Base-by-base conservation (phyloP, 2,329 filamentous ascomycete genomes). In the Tolypocladium album region DNA sequence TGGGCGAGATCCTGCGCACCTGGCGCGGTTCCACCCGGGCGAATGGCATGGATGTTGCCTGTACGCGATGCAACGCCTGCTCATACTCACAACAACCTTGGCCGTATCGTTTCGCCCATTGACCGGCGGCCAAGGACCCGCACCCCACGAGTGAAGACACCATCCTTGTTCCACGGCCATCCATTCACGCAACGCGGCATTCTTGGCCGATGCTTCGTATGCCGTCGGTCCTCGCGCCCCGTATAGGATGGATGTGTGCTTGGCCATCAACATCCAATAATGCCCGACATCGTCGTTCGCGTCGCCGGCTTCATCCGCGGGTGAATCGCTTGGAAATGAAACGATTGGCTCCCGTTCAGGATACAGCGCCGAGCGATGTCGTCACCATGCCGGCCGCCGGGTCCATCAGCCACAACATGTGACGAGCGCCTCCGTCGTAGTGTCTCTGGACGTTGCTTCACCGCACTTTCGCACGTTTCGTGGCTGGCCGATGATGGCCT, bases 401-500 rank as follows among this genome's bases (percentile, higher is more conserved):
- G 8, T 13, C 50, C 31, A 47, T 56, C 36, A 34, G 34, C 58
- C 53, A 38, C 27, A n/a, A 43, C 59, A 57, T 53, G 59, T 55
- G 55, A 62, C 45, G 31, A 58, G 43, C 53, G 55, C 56, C 27
- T 31, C 50, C 31, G 22, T 39, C 31, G 52, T 50, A 36, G 38
- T 22, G 56, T 52, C 47, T 53, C 57, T 58, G 40, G 56, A 31
- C 24, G 55, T 55, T 57, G 45, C 50, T 56, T 64, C 63, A 64
- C 63, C 63, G 63, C 63, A 63, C 45, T 57, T 63, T 61, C 27
- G 50, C 50, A 36, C 27, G 47, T n/a, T 53, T 53, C 50, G 47
- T 36, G 50, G 50, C 50, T 53, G 59, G 59, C 60, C 63, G 63
- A 60, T 9, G 60, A 59, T 63, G 60, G 57, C 63, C 61, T 63